Evolutionary conservation across 164 flowering plant species (phyloP).

Genomic region (Stephania yunnanensis): DNA sequence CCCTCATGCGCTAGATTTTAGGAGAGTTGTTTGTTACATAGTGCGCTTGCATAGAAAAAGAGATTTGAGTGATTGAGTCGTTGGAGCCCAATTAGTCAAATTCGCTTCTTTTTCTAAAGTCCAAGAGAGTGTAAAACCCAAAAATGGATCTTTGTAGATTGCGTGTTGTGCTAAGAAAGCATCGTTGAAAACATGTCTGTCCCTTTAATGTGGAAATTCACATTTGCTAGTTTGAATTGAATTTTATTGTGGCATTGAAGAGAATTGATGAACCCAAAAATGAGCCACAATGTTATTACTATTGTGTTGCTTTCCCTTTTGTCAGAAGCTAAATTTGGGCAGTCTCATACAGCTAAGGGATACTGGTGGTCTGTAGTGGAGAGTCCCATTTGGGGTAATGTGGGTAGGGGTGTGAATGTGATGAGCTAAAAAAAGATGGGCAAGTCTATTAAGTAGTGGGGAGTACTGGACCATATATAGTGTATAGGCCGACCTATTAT

Average conservation of each 20-base stretch:
- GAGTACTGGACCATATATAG: too few relatives aligned
- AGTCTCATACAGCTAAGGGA: too few relatives aligned
- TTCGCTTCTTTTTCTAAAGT: background rate
- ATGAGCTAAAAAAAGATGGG: too few relatives aligned
- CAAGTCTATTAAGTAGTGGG: too few relatives aligned
- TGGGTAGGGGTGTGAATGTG: too few relatives aligned
- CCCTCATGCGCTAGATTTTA: background rate
- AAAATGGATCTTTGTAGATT: background rate
- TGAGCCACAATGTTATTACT: background rate
- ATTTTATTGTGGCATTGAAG: background rate
- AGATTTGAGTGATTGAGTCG: background rate
- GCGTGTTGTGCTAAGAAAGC: background rate
- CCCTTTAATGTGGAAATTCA: background rate
- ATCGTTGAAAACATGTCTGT: constrained; percentile 1
- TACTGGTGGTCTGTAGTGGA: too few relatives aligned
- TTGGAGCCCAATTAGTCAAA: background rate
- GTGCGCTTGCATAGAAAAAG: background rate
- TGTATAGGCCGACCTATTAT: too few relatives aligned
- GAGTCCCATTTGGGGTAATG: too few relatives aligned
- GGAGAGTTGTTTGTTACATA: background rate
- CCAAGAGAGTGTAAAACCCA: background rate
- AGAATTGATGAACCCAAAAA: background rate
- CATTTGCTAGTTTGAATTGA: background rate
- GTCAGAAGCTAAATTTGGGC: too few relatives aligned
- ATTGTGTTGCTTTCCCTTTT: background rate